phyloP scores from a whole-genome alignment of 495 filamentous ascomycete species.

The Penicillium pancosmium region DNA sequence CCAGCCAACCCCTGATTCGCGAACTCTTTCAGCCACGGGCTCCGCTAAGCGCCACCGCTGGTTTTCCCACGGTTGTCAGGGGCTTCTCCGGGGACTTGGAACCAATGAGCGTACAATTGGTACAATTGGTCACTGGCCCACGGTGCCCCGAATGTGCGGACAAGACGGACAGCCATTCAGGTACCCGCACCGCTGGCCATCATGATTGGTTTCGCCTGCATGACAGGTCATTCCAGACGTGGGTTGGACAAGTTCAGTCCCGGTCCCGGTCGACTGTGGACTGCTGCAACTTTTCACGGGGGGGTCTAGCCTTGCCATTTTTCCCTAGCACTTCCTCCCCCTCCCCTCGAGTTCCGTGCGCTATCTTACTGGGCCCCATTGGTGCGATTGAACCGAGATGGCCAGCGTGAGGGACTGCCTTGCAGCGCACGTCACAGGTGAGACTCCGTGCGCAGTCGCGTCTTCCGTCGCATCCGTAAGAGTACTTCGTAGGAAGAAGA shows the following conservation, averaged over 20 bases:
- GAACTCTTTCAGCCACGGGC: conserved; percentile 17
- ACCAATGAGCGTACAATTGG: conserved; percentile 25
- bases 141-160: conserved; percentile 17
- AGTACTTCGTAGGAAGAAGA: background rate
- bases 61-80: conserved; percentile 26
- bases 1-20: conserved; percentile 26
- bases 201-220: conserved; percentile 22
- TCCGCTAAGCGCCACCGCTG: conserved; percentile 25
- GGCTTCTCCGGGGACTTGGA: conserved; percentile 12
- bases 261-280: conserved; percentile 5
- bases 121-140: conserved; percentile 13
- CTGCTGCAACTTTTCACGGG: conserved; percentile 5
- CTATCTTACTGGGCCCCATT: conserved; percentile 12
- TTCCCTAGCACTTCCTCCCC: background rate
- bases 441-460: conserved; percentile 18
- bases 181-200: conserved; percentile 25
- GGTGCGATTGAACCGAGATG: conserved; percentile 18
- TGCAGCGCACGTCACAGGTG: conserved; percentile 22
- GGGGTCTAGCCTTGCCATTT: background rate
- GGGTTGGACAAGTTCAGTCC: conserved; percentile 19
- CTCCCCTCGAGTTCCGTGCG: conserved; percentile 13
- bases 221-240: conserved; percentile 35
- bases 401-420: conserved; percentile 8
- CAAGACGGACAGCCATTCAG: conserved; percentile 23
- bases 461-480: conserved; percentile 23